These are phyloP conservation scores for Trametes meyenii DNA, from an alignment of 768 basidiomycete genomes.

Conservation along the genomic window DNA sequence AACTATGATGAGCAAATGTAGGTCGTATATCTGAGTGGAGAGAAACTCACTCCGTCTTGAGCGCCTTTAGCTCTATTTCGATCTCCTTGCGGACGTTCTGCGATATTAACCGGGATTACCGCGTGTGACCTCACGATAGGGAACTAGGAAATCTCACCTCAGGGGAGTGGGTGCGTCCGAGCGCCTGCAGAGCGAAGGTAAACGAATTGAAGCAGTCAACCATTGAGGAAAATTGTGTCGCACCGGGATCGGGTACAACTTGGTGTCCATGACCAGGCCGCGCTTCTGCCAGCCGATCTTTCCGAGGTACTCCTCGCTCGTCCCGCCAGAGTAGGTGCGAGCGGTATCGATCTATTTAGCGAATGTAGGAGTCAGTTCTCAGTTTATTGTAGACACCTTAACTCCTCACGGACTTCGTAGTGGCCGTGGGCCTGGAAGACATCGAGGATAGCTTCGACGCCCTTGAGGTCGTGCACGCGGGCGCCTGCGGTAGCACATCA, in stretches of 20 bases:
- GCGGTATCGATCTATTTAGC: conserved; percentile 36
- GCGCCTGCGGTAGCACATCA: conserved; percentile 32
- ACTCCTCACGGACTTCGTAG: conserved; percentile 42
- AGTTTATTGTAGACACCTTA: not conserved
- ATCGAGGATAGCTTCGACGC: conserved; percentile 56
- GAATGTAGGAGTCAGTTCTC: conserved; percentile 18
- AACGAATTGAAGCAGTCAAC: not conserved
- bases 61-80: conserved; percentile 43
- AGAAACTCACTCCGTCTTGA: conserved; percentile 47
- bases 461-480: conserved; percentile 50
- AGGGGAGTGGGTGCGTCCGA: not conserved
- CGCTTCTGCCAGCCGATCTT: conserved; percentile 51
- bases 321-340: conserved; percentile 33
- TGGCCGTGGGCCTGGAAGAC: conserved; percentile 59
- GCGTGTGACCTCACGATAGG: not conserved
- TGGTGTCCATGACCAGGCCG: conserved; percentile 60
- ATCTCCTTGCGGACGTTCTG: conserved; percentile 40
- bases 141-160: not conserved
- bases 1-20: too few relatives aligned
- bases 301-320: conserved; percentile 47
- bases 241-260: conserved; percentile 50
- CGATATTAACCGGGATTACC: not conserved
- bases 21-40: not conserved
- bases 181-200: not conserved
- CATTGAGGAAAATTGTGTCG: not conserved